Percentiles rank a stretch among this genome's conserved stretches.
These are phyloP conservation scores for Endoconidiophora polonica DNA, from an alignment of 2,329 filamentous ascomycete genomes.

Conservation along the genomic window DNA sequence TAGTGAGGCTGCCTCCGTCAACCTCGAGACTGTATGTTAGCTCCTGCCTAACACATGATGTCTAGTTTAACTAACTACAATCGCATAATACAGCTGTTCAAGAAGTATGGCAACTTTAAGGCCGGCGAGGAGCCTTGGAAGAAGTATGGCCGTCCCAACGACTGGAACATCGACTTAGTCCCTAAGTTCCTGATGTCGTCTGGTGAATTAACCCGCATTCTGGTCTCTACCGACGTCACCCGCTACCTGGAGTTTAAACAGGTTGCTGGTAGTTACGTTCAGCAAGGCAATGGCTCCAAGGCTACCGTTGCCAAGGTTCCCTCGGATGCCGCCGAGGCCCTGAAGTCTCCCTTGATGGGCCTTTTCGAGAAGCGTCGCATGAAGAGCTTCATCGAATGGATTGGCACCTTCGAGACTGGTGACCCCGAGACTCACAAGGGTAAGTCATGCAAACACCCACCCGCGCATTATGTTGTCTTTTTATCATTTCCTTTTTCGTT, in stretches of 20 bases:
- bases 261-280: constrained; percentile 90
- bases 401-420: constrained; percentile 68
- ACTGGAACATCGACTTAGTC: constrained; percentile 99
- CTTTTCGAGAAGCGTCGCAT: constrained; percentile 95
- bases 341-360: constrained; percentile 88
- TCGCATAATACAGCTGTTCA: constrained; percentile 55
- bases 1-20: constrained; percentile 84
- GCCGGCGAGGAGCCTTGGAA: constrained; percentile 85
- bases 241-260: constrained; percentile 85
- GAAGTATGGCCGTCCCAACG: constrained; percentile 88
- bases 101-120: constrained; percentile 76
- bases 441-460: constrained; percentile 24
- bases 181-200: constrained; percentile 98
- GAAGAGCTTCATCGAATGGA: constrained; percentile 93
- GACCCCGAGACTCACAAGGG: constrained; percentile 82
- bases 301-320: constrained; percentile 94
- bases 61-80: neutral
- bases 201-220: constrained; percentile 94
- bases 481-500: neutral
- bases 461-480: too few species aligned
- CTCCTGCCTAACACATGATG: constrained; percentile 9
- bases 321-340: constrained; percentile 76
- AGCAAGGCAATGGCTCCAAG: constrained; percentile 67
- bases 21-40: constrained; percentile 68
- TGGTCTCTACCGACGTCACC: constrained; percentile 87